Evolutionary conservation across 1,284 basidiomycete genomes (phyloP).

Genomic region (Hortiboletus rubellus): DNA sequence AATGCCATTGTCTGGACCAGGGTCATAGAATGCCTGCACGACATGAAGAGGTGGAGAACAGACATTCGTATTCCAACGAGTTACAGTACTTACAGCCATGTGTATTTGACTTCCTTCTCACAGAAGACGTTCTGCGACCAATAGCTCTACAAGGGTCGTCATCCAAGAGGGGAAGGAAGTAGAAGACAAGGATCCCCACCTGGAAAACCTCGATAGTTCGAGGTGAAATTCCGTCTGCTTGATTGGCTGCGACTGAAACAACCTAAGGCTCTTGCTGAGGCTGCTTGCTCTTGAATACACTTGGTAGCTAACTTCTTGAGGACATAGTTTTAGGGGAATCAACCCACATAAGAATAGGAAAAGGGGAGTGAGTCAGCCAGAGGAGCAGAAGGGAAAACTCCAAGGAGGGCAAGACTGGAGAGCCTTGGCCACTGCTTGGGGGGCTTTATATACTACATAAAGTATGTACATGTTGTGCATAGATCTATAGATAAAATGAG

Average conservation of each 20-base stretch:
- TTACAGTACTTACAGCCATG: constrained; percentile 29
- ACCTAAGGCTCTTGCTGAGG: too few species aligned
- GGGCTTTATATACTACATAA: too few species aligned
- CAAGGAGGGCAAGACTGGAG: too few species aligned
- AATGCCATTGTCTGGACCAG: constrained; percentile 34
- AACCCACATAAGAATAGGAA: too few species aligned
- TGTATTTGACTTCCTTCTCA: constrained; percentile 36
- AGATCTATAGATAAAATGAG: too few species aligned
- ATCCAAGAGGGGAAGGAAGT: not conserved
- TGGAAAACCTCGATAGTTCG: constrained; percentile 48
- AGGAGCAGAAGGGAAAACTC: too few species aligned
- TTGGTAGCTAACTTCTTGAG: too few species aligned
- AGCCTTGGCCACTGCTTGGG: too few species aligned
- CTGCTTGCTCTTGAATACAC: too few species aligned
- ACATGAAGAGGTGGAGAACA: not conserved
- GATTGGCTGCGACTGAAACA: constrained; percentile 39
- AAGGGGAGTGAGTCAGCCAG: too few species aligned
- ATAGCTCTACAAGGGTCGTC: constrained; percentile 30
- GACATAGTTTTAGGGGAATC: too few species aligned
- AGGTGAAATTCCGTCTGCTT: constrained; percentile 45
- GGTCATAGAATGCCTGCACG: constrained; percentile 39
- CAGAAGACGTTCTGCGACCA: constrained; percentile 38
- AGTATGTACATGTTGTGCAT: too few species aligned
- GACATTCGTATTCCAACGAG: not conserved
- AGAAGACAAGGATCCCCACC: constrained; percentile 4